Conservation (phyloP, 805 yeast species). For the Candida nanaspora region DNA sequence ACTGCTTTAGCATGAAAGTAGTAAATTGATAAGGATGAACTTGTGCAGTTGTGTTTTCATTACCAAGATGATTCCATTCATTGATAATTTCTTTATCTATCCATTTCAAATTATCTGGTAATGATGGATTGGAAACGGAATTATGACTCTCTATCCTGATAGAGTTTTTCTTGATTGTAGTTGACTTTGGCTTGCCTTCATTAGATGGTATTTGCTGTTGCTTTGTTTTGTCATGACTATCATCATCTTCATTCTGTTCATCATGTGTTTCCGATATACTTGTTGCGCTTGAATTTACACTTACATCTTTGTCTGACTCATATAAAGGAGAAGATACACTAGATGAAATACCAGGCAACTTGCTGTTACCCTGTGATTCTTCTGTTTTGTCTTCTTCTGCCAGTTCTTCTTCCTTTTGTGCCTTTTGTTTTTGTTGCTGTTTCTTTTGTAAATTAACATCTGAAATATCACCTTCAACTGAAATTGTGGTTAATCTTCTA, state of each 20-base stretch:
- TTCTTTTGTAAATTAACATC: conserved; percentile 6
- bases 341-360: background rate
- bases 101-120: conserved; percentile 75
- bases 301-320: background rate
- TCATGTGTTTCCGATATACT: conserved; percentile 9
- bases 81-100: conserved; percentile 54
- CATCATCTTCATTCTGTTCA: too few relatives aligned
- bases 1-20: conserved; percentile 70
- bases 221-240: too few relatives aligned
- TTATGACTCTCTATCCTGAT: conserved; percentile 19
- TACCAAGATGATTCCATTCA: conserved; percentile 77
- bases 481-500: conserved; percentile 78
- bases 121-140: conserved; percentile 7
- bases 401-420: conserved; percentile 1
- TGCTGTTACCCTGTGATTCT: too few relatives aligned
- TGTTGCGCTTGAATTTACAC: conserved; percentile 6
- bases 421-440: background rate
- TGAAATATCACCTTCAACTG: conserved; percentile 74
- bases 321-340: background rate
- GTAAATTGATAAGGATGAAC: conserved; percentile 95
- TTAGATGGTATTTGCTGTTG: too few relatives aligned
- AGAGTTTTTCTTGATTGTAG: conserved; percentile 28
- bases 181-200: conserved; percentile 12
- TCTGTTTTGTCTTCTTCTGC: too few relatives aligned
- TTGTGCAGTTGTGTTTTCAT: conserved; percentile 85